A percentile compares a stretch with the other conserved stretches of the same genome.
Conservation (phyloP, 768 basidiomycete species). For the Mycena olivaceomarginata region DNA sequence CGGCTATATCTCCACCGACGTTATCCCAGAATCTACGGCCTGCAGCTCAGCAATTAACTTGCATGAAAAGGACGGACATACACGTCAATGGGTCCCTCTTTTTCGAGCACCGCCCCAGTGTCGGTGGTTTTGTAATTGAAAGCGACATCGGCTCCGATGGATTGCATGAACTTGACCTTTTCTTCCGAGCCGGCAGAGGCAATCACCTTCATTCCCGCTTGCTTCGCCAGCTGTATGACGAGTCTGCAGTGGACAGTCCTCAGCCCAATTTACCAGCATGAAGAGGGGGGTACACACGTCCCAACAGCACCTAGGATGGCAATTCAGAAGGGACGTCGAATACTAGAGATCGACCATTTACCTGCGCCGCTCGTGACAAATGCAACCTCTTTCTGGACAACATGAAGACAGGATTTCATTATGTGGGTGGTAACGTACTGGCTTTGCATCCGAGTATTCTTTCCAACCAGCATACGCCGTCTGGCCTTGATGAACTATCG, state of each 20-base stretch:
- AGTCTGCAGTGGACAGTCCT: neutral
- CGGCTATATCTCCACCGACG: conserved; percentile 52
- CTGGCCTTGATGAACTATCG: neutral
- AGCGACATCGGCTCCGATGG: neutral
- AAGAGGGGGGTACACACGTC: neutral
- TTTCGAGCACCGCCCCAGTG: neutral
- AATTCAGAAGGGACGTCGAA: neutral
- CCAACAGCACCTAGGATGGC: conserved; percentile 12
- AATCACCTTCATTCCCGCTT: conserved; percentile 23
- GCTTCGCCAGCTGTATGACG: conserved; percentile 26
- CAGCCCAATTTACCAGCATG: neutral
- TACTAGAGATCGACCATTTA: neutral
- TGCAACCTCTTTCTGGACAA: conserved; percentile 2
- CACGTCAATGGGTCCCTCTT: conserved; percentile 21
- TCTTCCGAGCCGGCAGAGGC: conserved; percentile 25
- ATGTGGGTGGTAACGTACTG: neutral
- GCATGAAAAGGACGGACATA: neutral
- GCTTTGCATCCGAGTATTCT: conserved; percentile 6
- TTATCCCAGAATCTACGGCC: conserved; percentile 25
- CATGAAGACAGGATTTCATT: neutral
- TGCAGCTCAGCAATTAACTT: neutral
- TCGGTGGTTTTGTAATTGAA: conserved; percentile 23
- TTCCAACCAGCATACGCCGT: conserved; percentile 23
- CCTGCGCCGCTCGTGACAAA: conserved; percentile 24
- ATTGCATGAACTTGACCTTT: conserved; percentile 24